phyloP scores from a whole-genome alignment of 306 rosid species.

The Dalbergia oliveri region DNA sequence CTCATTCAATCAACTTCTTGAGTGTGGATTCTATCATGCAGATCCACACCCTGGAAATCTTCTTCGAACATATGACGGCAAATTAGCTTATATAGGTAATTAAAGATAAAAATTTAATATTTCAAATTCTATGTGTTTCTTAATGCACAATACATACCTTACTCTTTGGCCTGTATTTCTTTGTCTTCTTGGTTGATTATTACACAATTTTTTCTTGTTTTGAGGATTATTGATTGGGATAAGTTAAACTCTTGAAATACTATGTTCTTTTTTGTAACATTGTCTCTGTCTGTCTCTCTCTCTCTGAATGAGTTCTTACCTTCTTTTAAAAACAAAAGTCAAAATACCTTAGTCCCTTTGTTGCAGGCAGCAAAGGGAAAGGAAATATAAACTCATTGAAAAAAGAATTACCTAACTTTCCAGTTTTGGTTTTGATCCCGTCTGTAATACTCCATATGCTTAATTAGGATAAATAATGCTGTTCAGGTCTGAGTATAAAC shows the following conservation, averaged over 20 bases:
- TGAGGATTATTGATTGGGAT: slow-evolving; percentile 10
- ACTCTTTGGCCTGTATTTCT: slow-evolving; percentile 28
- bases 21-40: slow-evolving; percentile 97
- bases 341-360: neutral
- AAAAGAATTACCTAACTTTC: neutral
- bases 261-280: neutral
- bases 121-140: slow-evolving; percentile 3
- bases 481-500: slow-evolving; percentile 13
- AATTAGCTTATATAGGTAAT: slow-evolving; percentile 93
- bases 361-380: slow-evolving; percentile 3
- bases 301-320: neutral
- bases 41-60: slow-evolving; percentile 99
- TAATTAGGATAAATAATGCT: neutral
- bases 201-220: slow-evolving; percentile 17
- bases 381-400: neutral
- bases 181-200: slow-evolving; percentile 36
- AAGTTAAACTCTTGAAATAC: neutral
- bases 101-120: slow-evolving; percentile 23
- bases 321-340: neutral
- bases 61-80: slow-evolving; percentile 89
- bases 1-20: slow-evolving; percentile 98
- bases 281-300: neutral
- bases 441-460: neutral
- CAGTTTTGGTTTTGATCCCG: neutral
- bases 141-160: neutral